These are phyloP conservation scores for Primulina huaijiensis DNA, from an alignment of 257 asterid genomes.

Conservation along the genomic window DNA sequence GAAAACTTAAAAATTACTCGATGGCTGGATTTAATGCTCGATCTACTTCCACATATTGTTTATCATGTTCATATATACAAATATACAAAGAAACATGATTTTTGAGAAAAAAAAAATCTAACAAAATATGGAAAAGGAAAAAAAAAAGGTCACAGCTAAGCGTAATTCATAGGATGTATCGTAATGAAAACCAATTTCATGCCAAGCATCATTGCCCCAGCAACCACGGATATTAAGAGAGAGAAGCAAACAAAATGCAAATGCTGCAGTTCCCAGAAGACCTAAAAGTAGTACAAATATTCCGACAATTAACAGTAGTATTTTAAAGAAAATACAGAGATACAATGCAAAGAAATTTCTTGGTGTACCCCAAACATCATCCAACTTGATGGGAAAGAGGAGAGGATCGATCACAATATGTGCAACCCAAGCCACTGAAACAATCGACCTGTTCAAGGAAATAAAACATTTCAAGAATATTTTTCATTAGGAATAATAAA, in stretches of 20 bases:
- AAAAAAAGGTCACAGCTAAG: background rate
- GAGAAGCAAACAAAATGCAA: constrained; percentile 98
- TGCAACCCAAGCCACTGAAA: constrained; percentile 92
- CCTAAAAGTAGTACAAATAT: constrained; percentile 46
- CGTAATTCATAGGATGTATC: constrained; percentile 99
- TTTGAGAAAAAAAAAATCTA: too few relatives aligned
- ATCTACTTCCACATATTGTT: too few relatives aligned
- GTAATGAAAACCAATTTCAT: constrained; percentile 83
- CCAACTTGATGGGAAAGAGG: constrained; percentile 89
- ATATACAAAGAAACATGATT: too few relatives aligned
- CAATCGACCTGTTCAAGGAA: constrained; percentile 66
- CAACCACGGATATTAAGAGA: constrained; percentile 87
- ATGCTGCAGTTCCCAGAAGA: constrained; percentile 93
- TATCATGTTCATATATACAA: too few relatives aligned
- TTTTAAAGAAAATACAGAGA: constrained; percentile 8
- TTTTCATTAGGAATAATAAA: background rate
- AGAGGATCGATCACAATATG: constrained; percentile 89
- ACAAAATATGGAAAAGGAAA: too few relatives aligned
- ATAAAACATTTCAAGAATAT: constrained; percentile 12
- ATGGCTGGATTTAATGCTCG: too few relatives aligned
- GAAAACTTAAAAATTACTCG: too few relatives aligned
- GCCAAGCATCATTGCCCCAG: constrained; percentile 98
- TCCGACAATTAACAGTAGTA: constrained; percentile 16
- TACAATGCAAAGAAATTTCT: constrained; percentile 16
- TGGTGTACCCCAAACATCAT: constrained; percentile 80